A percentile compares a stretch with the other conserved stretches of the same genome.
These are phyloP conservation scores for Suillus variegatus DNA, from an alignment of 768 basidiomycete genomes.

Conservation along the genomic window DNA sequence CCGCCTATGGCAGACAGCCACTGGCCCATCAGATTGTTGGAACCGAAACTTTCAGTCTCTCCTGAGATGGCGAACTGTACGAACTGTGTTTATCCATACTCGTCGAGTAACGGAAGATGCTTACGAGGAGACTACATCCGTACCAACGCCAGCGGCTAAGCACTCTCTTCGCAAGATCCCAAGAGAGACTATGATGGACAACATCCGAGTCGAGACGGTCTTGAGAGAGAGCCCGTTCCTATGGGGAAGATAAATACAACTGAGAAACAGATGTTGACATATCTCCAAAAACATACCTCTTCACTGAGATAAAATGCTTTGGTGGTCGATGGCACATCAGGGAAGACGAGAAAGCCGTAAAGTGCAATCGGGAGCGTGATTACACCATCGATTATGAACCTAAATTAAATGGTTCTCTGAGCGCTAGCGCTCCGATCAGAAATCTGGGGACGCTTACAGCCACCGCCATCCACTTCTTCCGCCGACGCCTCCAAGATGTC, in stretches of 20 bases:
- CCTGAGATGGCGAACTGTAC: constrained; percentile 63
- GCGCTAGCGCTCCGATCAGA: neutral
- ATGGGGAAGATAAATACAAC: neutral
- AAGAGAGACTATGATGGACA: constrained; percentile 44
- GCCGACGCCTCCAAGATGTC: constrained; percentile 51
- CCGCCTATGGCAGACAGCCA: constrained; percentile 64
- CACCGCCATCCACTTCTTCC: constrained; percentile 70
- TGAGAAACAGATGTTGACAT: neutral
- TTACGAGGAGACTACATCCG: constrained; percentile 62
- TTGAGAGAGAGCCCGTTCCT: constrained; percentile 59
- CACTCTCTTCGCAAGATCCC: constrained; percentile 47
- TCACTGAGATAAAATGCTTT: constrained; percentile 62
- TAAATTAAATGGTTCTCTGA: constrained; percentile 20
- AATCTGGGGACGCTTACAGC: constrained; percentile 44
- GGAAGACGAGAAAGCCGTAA: constrained; percentile 73
- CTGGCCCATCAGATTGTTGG: constrained; percentile 74
- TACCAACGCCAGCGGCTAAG: constrained; percentile 69
- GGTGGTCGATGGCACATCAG: constrained; percentile 66
- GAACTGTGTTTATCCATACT: neutral
- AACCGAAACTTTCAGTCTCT: constrained; percentile 67
- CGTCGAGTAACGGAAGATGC: constrained; percentile 15
- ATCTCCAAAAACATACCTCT: constrained; percentile 41
- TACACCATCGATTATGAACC: constrained; percentile 70
- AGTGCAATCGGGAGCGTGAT: constrained; percentile 72
- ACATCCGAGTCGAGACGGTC: constrained; percentile 50